Percentiles rank a stretch among this genome's conserved stretches.
Conservation (phyloP, 768 basidiomycete species). For the Pleurotus pulmonarius region DNA sequence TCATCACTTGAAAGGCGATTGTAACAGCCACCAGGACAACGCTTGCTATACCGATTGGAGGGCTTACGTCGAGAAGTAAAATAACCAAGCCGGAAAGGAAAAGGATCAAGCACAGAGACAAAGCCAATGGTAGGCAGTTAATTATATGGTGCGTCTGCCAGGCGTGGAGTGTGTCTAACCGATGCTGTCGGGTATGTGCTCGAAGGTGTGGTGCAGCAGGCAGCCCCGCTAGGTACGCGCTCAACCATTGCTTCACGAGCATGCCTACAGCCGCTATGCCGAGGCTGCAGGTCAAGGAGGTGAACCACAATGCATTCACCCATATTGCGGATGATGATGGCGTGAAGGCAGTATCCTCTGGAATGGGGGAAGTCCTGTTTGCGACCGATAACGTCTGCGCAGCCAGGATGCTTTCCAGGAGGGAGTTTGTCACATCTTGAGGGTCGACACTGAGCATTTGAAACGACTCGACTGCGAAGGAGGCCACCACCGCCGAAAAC, state of each 20-base stretch:
- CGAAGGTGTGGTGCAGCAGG: conserved; percentile 10
- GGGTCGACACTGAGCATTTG: conserved; percentile 11
- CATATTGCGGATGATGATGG: conserved; percentile 11
- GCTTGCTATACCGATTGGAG: conserved; percentile 11
- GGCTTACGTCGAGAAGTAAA: conserved; percentile 13
- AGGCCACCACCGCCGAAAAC: conserved; percentile 15
- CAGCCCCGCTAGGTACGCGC: conserved; percentile 10
- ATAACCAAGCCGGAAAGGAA: conserved; percentile 16
- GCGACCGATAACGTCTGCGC: neutral
- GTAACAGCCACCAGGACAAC: conserved; percentile 11
- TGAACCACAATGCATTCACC: conserved; percentile 18
- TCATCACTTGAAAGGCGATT: conserved; percentile 13
- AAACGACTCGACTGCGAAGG: conserved; percentile 12
- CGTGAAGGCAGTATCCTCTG: neutral
- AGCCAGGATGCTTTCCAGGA: conserved; percentile 9
- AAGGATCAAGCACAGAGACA: conserved; percentile 17
- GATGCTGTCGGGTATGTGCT: conserved; percentile 13
- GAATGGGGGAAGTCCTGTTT: neutral
- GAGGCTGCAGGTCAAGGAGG: conserved; percentile 13
- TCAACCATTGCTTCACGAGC: conserved; percentile 16
- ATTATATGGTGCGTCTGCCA: conserved; percentile 17
- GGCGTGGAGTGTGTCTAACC: conserved; percentile 12
- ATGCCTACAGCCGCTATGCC: conserved; percentile 13
- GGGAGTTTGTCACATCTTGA: conserved; percentile 11
- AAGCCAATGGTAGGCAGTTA: conserved; percentile 13